phyloP scores from a whole-genome alignment of 148 eudicot genomes.

The Selenicereus undatus region DNA sequence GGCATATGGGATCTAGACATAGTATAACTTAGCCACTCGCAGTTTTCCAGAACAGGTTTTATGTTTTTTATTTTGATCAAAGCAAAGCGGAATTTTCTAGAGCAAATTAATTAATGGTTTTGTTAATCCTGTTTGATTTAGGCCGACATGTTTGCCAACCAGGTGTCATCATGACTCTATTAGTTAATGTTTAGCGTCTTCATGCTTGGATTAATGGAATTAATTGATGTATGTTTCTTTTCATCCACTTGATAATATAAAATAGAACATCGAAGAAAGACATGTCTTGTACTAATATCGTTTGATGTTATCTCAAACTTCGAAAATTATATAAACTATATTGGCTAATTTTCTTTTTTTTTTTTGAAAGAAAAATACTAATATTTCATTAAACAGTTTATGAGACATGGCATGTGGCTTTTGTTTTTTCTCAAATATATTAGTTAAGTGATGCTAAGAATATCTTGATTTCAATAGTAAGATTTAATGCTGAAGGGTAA shows the following conservation, averaged over 20 bases:
- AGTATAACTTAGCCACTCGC: neutral
- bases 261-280: neutral
- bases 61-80: neutral
- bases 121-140: conserved; percentile 15
- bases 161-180: conserved; percentile 10
- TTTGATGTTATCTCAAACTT: neutral
- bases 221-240: neutral
- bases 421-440: too few relatives aligned
- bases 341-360: too few relatives aligned
- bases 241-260: neutral
- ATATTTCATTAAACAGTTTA: too few relatives aligned
- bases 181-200: neutral
- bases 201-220: neutral
- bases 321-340: too few relatives aligned
- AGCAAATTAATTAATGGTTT: neutral
- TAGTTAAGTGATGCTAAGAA: too few relatives aligned
- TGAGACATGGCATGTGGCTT: too few relatives aligned
- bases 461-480: too few relatives aligned
- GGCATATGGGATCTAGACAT: neutral
- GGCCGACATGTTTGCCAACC: conserved; percentile 24
- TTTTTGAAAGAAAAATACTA: too few relatives aligned
- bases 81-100: too few relatives aligned
- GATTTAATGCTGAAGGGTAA: too few relatives aligned
- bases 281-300: neutral
- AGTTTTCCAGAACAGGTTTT: neutral